Percentiles rank a stretch among this genome's conserved stretches.
Evolutionary conservation across 108 stramenopile species (phyloP).

Genomic region (Chaetoceros muelleri): DNA sequence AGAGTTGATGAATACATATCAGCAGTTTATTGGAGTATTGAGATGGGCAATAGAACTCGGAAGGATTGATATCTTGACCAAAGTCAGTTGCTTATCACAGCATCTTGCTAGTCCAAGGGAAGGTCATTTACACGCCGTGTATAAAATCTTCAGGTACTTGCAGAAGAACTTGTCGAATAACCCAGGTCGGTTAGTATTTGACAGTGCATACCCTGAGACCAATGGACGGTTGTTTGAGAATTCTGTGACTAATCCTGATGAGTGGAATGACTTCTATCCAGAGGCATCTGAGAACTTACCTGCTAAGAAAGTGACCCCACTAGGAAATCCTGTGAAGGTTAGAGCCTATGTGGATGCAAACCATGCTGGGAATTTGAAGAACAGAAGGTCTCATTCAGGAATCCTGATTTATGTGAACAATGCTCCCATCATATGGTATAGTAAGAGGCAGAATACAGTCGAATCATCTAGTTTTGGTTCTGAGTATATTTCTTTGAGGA

Average conservation of each 20-base stretch:
- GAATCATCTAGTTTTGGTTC: constrained; percentile 14
- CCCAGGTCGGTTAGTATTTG: neutral
- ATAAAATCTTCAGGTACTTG: constrained; percentile 36
- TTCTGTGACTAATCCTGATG: too few relatives aligned
- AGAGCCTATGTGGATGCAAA: too few relatives aligned
- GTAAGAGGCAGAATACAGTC: too few relatives aligned
- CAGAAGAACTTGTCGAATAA: too few relatives aligned
- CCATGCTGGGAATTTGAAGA: too few relatives aligned
- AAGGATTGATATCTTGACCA: constrained; percentile 20
- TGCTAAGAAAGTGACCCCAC: constrained; percentile 9
- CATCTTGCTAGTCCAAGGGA: constrained; percentile 34
- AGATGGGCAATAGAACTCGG: constrained; percentile 31
- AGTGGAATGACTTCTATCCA: constrained; percentile 20
- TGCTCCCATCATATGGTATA: constrained; percentile 11
- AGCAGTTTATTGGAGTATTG: constrained; percentile 23
- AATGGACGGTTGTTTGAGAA: neutral
- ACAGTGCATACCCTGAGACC: neutral
- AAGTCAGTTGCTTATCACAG: constrained; percentile 34
- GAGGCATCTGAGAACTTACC: constrained; percentile 13
- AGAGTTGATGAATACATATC: constrained; percentile 9
- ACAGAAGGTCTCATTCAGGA: neutral
- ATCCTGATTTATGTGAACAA: too few relatives aligned
- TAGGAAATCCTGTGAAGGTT: constrained; percentile 11
- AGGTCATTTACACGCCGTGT: constrained; percentile 38
- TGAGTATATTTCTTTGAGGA: constrained; percentile 10